Base-by-base conservation (phyloP, 2,329 filamentous ascomycete genomes). In the Calcarisporium arbuscula region DNA sequence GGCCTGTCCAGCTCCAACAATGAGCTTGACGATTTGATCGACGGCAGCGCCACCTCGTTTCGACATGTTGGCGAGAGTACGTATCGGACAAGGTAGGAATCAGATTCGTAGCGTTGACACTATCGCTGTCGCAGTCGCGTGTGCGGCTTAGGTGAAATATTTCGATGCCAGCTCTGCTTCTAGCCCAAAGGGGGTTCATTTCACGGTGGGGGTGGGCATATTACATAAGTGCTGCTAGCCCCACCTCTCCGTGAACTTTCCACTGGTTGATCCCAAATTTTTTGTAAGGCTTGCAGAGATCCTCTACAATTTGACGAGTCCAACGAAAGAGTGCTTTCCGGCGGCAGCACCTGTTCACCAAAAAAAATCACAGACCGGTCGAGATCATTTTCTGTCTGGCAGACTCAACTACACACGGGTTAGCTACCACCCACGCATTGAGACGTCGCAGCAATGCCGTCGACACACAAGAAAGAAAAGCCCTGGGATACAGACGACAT, bases 401-500 rank as follows among this genome's bases (percentile, higher is more conserved):
- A n/a, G n/a, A n/a, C n/a, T n/a, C n/a, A n/a, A n/a, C n/a, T 20
- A 19, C 20, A 31, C 31, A 32, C 21, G 16, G 32, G 35, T 19
- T 30, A 37, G 16, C 18, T 19, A 12, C 15, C 15, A 26, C 17
- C 23, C 25, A 27, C 17, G 21, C 23, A 30, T n/a, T 33, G 28
- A 15, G n/a, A 27, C 31, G 17, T 6, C 32, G 36, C 30, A 19
- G 45, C 36, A 23, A 88, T 95, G 88, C 87, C 88, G 43, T 92
- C 86, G 19, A 94, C 83, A 46, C 79, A 95, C 64, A 84, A 95
- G 43, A 82, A 77, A 48, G 86, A 94, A 4, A 95, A 95, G 61
- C 85, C 87, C 36, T 94, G 89, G 89, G 89, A 95, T 53, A 94
- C 89, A 37, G 89, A 94, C 43, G 92, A 95, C 53, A 86, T 96